Conservation (phyloP, 164 flowering plant genomes). For the Litsea cubeba region DNA sequence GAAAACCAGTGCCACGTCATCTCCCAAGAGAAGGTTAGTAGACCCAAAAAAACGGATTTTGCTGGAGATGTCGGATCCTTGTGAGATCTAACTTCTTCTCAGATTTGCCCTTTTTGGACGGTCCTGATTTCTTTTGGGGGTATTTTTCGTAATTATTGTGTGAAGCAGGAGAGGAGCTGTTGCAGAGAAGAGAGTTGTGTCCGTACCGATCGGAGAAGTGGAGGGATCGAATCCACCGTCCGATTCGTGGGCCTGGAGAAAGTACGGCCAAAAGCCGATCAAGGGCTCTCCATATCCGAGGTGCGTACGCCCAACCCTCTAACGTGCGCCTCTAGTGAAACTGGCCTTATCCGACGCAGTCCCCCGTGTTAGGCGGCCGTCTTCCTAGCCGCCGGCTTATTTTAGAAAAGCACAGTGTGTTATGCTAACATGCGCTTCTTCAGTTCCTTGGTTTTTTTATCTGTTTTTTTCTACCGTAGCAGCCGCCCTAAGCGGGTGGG, state of each 20-base stretch:
- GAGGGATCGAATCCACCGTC: slow-evolving; percentile 72
- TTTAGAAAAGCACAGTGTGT: background rate
- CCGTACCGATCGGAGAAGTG: slow-evolving; percentile 62
- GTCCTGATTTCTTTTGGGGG: background rate
- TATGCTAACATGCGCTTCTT: background rate
- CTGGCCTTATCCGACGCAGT: background rate
- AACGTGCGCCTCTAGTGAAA: background rate
- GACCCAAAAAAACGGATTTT: background rate
- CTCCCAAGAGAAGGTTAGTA: slow-evolving; percentile 54
- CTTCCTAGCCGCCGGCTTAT: background rate
- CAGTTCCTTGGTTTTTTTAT: background rate
- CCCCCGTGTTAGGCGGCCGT: background rate
- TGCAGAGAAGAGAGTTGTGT: slow-evolving; percentile 57
- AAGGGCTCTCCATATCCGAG: slow-evolving; percentile 91
- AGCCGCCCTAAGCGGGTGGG: background rate
- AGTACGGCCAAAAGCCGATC: slow-evolving; percentile 92
- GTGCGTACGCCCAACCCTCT: slow-evolving; percentile 19
- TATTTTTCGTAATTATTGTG: background rate
- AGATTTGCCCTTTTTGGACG: background rate
- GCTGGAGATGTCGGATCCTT: slow-evolving; percentile 7
- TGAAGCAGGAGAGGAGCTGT: slow-evolving; percentile 41
- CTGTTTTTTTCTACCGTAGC: no score
- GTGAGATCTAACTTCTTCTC: background rate
- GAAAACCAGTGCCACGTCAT: slow-evolving; percentile 30
- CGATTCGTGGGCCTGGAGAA: slow-evolving; percentile 91